Conservation (phyloP, 1,139 yeast genomes). For the Saccharomycopsis hybrid region DNA sequence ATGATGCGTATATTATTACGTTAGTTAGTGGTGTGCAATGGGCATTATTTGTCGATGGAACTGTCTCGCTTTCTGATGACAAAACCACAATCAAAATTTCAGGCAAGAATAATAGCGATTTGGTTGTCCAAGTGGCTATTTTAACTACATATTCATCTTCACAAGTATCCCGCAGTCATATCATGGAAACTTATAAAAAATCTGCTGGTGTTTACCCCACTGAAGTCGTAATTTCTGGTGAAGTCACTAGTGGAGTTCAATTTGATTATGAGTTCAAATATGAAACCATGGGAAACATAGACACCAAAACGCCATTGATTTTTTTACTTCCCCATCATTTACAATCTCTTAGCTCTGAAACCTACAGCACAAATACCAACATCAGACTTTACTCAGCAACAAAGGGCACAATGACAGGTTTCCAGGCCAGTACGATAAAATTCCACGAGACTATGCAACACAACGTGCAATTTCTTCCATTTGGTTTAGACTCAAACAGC, state of each 20-base stretch:
- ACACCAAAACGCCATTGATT: conserved; percentile 45
- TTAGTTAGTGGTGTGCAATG: conserved; percentile 38
- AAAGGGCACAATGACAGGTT: conserved; percentile 65
- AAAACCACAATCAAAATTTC: conserved; percentile 43
- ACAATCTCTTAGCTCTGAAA: conserved; percentile 38
- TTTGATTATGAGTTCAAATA: conserved; percentile 51
- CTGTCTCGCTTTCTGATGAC: conserved; percentile 34
- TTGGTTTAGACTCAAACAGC: conserved; percentile 29
- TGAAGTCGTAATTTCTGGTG: conserved; percentile 35
- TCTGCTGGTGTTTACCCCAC: conserved; percentile 57
- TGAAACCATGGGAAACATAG: conserved; percentile 45
- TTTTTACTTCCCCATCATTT: conserved; percentile 74
- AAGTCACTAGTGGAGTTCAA: conserved; percentile 28
- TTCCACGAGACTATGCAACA: conserved; percentile 48
- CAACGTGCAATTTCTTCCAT: conserved; percentile 55
- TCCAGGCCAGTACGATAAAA: conserved; percentile 41
- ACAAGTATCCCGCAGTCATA: conserved; percentile 32
- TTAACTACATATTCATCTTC: conserved; percentile 30
- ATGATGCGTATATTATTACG: conserved; percentile 36
- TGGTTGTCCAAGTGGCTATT: conserved; percentile 54
- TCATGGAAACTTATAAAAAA: conserved; percentile 43
- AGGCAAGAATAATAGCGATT: conserved; percentile 43
- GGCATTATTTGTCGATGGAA: conserved; percentile 39
- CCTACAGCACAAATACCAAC: conserved; percentile 38
- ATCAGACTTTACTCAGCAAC: conserved; percentile 51